These are phyloP conservation scores for Platanthera guangdongensis DNA, from an alignment of 106 monocot genomes.

Conservation along the genomic window DNA sequence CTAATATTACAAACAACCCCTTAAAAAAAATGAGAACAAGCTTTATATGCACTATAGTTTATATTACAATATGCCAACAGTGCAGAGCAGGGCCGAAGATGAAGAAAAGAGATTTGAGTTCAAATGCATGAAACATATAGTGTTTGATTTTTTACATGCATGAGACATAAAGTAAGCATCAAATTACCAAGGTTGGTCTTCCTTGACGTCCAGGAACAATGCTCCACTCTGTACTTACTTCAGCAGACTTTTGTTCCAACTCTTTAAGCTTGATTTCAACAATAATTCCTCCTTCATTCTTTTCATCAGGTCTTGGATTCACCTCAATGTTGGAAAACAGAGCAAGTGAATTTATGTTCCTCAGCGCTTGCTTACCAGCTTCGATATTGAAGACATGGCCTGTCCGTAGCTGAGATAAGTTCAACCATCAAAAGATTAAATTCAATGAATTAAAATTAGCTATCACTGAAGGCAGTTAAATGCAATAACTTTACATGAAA, in stretches of 20 bases:
- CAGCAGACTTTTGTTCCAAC: slow-evolving; percentile 83
- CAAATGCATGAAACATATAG: not conserved
- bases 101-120: not conserved
- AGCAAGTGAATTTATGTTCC: slow-evolving; percentile 86
- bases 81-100: not conserved
- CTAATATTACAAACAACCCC: slow-evolving; percentile 26
- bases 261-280: slow-evolving; percentile 96
- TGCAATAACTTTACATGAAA: no score
- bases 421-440: slow-evolving; percentile 2
- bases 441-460: no score
- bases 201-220: slow-evolving; percentile 86
- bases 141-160: slow-evolving; percentile 20
- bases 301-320: slow-evolving; percentile 90
- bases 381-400: slow-evolving; percentile 97
- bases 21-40: not conserved
- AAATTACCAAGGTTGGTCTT: slow-evolving; percentile 73
- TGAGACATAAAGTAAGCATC: not conserved
- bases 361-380: slow-evolving; percentile 85
- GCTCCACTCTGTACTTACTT: slow-evolving; percentile 96
- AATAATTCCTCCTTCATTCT: slow-evolving; percentile 88
- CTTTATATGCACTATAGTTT: not conserved
- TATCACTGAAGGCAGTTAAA: no score
- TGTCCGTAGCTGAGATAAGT: slow-evolving; percentile 53
- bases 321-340: slow-evolving; percentile 95
- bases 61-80: not conserved